Evolutionary conservation across 2,329 filamentous ascomycete genomes (phyloP).

Genomic region (Clathrospora elynae): DNA sequence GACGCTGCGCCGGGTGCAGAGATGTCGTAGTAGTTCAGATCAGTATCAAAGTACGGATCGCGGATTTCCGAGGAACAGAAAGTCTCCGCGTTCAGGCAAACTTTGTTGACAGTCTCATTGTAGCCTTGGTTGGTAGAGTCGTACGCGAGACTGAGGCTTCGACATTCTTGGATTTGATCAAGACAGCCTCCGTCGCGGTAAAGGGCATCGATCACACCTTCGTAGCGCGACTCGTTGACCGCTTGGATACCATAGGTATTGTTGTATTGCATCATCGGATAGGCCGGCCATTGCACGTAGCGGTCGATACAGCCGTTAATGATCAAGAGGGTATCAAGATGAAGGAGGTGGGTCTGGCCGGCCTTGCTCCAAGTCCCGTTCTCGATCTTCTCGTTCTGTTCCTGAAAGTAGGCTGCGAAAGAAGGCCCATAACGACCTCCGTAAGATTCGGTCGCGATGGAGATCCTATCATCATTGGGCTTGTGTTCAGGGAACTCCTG

Average conservation of each 20-base stretch:
- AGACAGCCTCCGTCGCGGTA: conserved; percentile 57
- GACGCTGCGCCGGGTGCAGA: conserved; percentile 55
- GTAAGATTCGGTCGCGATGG: conserved; percentile 57
- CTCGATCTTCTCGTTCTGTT: conserved; percentile 61
- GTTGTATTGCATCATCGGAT: conserved; percentile 60
- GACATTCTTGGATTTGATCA: conserved; percentile 60
- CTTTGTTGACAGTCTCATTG: conserved; percentile 44
- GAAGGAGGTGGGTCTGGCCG: conserved; percentile 45
- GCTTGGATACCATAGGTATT: conserved; percentile 64
- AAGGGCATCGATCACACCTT: conserved; percentile 53
- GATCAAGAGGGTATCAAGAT: conserved; percentile 60
- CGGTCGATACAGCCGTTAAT: conserved; percentile 63
- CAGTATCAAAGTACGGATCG: conserved; percentile 51
- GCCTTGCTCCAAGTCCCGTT: conserved; percentile 44
- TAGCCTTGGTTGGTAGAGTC: conserved; percentile 57
- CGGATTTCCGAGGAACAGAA: conserved; percentile 55
- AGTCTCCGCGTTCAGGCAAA: conserved; percentile 53
- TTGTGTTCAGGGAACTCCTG: conserved; percentile 67
- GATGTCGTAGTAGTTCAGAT: conserved; percentile 63
- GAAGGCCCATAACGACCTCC: conserved; percentile 64
- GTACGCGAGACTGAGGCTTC: conserved; percentile 51
- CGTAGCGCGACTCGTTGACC: conserved; percentile 56
- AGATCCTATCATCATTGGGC: conserved; percentile 62
- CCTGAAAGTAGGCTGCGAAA: conserved; percentile 61
- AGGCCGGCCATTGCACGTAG: conserved; percentile 54